Evolutionary conservation across 352 stramenopile species (phyloP), one percentile per base, ranked within the genome.

Genomic region (Pythium scleroteichum): DNA sequence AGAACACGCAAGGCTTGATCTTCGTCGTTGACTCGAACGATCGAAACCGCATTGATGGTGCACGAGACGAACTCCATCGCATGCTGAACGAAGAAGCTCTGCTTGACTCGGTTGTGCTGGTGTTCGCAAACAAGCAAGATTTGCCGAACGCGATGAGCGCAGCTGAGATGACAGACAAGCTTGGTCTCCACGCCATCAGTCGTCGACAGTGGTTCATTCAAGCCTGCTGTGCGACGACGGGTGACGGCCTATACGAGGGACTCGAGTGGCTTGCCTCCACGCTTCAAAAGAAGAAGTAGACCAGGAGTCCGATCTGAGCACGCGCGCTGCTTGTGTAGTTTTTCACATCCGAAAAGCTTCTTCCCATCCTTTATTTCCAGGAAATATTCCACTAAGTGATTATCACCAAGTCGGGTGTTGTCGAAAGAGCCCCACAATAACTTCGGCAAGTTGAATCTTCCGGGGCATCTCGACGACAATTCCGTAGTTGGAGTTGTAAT

Each of bases 61-160:
- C 97, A 42, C 89, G 95, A 49, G 96, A 99, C 57, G 97, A 99
- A 80, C 82, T 99, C 50, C 92, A 99, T 80, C 90, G 94, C 70
- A 99, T 99, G 93, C 73, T 99, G 61, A 98, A 98, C 68, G 97
- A 99, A 68, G 97, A 99, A 63, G 95, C 99, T 77, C 90, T 99
- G 27, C 92, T 93, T 51, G 95, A 99, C 64, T 97, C 97, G 40
- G 90, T 98, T 20, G 49, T 99, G 39, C 70, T 99, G 54, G 96
- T 99, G 57, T 99, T 99, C 71, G 96, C 96, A 48, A 99, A 99
- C 86, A 99, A 99, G 83, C 97, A 99, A 79, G 97, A 99, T 94
- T 78, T 99, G 69, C 97, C 97, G 26, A 98, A 99, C 75, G 96
- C 96, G 53, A 98, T 99, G 94, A 94, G 85, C 62, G 96, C 97